A percentile compares a stretch with the other conserved stretches of the same genome.
Evolutionary conservation across 2,329 filamentous ascomycete genomes (phyloP).

Genomic region (Monascus ruber): DNA sequence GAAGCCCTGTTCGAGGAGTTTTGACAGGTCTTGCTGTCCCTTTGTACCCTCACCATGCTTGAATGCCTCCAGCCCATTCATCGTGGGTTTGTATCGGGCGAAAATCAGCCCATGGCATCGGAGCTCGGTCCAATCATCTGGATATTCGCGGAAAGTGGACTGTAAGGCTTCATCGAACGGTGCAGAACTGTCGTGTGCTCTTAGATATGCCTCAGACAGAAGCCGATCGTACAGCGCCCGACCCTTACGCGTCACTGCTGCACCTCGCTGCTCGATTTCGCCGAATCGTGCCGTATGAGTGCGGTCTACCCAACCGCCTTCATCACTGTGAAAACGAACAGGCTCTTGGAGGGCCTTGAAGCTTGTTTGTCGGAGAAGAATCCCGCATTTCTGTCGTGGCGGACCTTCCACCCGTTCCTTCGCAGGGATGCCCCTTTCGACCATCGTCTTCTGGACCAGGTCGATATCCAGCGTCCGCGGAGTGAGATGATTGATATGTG

Average conservation of each 20-base stretch:
- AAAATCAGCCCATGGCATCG: constrained; percentile 28
- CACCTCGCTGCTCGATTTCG: constrained; percentile 44
- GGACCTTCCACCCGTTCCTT: constrained; percentile 45
- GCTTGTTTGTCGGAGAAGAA: constrained; percentile 44
- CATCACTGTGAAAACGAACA: constrained; percentile 27
- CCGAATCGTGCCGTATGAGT: constrained; percentile 42
- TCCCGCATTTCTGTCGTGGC: constrained; percentile 32
- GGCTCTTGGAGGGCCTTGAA: constrained; percentile 42
- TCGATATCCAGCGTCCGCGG: constrained; percentile 41
- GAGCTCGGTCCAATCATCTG: constrained; percentile 33
- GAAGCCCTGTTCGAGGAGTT: constrained; percentile 21
- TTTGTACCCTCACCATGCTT: constrained; percentile 1
- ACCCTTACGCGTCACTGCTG: constrained; percentile 37
- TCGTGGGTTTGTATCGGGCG: constrained; percentile 23
- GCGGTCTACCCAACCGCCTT: constrained; percentile 16
- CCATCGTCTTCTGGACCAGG: constrained; percentile 35
- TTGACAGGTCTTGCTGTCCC: constrained; percentile 9
- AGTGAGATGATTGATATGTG: constrained; percentile 46
- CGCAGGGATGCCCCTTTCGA: constrained; percentile 26
- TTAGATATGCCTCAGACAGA: constrained; percentile 16
- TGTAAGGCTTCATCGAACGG: constrained; percentile 11
- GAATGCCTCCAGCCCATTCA: neutral
- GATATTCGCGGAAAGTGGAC: constrained; percentile 26
- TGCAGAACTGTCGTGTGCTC: constrained; percentile 7
- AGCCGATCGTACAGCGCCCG: constrained; percentile 37